Evolutionary conservation across 345 rosid genomes (phyloP).

Genomic region (Brassica carinata): DNA sequence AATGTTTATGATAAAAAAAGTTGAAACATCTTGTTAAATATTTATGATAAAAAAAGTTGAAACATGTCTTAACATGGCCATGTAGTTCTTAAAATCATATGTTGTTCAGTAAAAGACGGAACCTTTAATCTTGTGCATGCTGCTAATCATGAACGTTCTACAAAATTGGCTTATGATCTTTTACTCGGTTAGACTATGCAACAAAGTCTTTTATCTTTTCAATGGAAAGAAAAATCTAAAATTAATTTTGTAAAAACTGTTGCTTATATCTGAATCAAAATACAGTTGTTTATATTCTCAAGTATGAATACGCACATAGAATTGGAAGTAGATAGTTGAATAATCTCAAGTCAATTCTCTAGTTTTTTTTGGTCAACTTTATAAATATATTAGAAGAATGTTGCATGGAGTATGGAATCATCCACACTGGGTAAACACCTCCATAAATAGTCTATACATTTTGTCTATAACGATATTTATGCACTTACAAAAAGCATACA

Average conservation of each 20-base stretch:
- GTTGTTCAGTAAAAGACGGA: not conserved
- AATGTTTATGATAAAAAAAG: not conserved
- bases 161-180: not conserved
- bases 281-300: not conserved
- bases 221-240: not conserved
- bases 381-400: not conserved
- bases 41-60: not conserved
- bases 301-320: not conserved
- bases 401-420: not conserved
- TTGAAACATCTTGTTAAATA: not conserved
- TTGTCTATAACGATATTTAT: not conserved
- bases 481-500: not conserved
- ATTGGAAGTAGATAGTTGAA: not conserved
- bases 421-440: not conserved
- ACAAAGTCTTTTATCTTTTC: not conserved
- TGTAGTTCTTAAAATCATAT: not conserved
- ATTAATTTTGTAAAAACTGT: not conserved
- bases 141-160: not conserved
- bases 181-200: not conserved
- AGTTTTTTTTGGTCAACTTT: not conserved
- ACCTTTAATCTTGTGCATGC: not conserved
- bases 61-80: not conserved
- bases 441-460: not conserved
- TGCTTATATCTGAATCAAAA: not conserved
- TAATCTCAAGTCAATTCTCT: not conserved